Conservation (phyloP, 306 rosid species). For the Trifolium subterraneum region DNA sequence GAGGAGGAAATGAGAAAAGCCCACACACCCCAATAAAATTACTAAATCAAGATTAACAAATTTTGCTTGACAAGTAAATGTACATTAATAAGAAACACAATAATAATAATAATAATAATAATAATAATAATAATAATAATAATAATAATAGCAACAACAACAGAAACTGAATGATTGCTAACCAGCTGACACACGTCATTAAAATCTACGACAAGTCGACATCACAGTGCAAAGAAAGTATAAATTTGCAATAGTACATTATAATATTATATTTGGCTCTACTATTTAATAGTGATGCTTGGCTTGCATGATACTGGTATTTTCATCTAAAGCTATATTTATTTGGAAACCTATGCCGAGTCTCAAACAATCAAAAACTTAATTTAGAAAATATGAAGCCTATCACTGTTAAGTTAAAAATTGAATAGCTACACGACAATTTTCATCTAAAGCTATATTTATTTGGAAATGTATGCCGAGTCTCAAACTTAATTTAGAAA, state of each 20-base stretch:
- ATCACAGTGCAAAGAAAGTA: neutral
- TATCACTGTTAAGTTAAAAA: neutral
- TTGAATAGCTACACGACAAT: constrained; percentile 4
- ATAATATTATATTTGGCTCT: constrained; percentile 4
- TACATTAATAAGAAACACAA: constrained; percentile 7
- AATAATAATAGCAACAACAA: neutral
- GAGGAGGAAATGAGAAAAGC: constrained; percentile 22
- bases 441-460: constrained; percentile 12
- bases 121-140: neutral
- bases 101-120: neutral
- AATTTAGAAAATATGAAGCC: constrained; percentile 15
- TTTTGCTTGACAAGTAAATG: constrained; percentile 8
- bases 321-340: constrained; percentile 12
- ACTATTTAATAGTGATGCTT: constrained; percentile 2
- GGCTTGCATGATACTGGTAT: constrained; percentile 2
- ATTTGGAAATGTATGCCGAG: constrained; percentile 9
- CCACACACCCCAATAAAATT: constrained; percentile 19
- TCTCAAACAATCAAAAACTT: constrained; percentile 34
- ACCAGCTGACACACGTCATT: constrained; percentile 4
- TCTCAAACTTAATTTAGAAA: constrained; percentile 26
- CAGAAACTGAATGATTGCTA: constrained; percentile 24
- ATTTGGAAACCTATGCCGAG: constrained; percentile 10
- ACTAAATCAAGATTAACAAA: constrained; percentile 1
- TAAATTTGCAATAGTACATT: neutral
- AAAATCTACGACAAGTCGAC: constrained; percentile 2